Conservation (phyloP, 108 stramenopile genomes). For the Conticribra weissflogii region DNA sequence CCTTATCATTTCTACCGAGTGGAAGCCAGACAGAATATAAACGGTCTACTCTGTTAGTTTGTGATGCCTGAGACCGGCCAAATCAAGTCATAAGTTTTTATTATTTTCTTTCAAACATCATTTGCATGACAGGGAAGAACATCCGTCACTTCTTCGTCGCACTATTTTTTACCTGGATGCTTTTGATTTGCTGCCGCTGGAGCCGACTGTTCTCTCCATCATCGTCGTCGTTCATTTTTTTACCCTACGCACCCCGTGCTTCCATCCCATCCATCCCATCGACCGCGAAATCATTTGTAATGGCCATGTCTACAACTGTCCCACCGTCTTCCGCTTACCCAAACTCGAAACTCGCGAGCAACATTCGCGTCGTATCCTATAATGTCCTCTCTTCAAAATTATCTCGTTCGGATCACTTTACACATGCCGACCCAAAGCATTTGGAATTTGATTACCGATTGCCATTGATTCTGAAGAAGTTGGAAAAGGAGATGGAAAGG, state of each 20-base stretch:
- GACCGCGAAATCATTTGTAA: neutral
- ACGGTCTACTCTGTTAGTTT: no score
- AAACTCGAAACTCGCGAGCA: slow-evolving; percentile 11
- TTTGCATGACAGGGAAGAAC: neutral
- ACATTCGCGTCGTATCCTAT: slow-evolving; percentile 80
- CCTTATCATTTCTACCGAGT: no score
- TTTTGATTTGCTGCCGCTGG: no score
- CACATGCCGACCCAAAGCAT: slow-evolving; percentile 69
- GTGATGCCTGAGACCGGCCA: no score
- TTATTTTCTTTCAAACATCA: no score
- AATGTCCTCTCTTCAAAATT: slow-evolving; percentile 91
- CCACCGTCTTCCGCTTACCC: no score
- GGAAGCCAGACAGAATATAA: no score
- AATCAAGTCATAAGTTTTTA: no score
- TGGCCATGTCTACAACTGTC: slow-evolving; percentile 10
- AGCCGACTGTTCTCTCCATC: neutral
- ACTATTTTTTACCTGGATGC: no score
- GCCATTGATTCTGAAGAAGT: slow-evolving; percentile 65
- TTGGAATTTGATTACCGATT: slow-evolving; percentile 70
- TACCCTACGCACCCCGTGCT: no score
- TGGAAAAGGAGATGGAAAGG: slow-evolving; percentile 69
- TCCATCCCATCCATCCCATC: neutral
- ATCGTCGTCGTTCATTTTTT: no score
- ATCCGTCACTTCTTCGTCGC: slow-evolving; percentile 14
- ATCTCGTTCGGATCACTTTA: slow-evolving; percentile 66